Conservation (phyloP, 139 green algal species). For the Coelastrella sp. region DNA sequence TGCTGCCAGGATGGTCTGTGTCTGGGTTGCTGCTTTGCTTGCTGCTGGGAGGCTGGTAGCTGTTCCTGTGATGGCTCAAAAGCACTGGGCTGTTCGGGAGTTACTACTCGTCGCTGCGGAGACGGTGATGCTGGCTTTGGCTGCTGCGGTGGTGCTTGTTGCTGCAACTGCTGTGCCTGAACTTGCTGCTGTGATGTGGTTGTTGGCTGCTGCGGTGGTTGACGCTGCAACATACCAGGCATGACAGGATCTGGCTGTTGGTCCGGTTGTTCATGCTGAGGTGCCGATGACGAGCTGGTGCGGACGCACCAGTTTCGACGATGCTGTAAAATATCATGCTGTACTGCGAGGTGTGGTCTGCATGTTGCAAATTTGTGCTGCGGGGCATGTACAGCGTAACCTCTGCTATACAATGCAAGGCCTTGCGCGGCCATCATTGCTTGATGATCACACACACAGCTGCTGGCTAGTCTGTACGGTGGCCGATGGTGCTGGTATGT, state of each 20-base stretch:
- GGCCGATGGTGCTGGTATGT: background rate
- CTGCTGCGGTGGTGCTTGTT: background rate
- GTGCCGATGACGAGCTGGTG: background rate
- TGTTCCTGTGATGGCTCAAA: background rate
- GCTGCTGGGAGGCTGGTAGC: background rate
- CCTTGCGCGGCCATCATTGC: too few species aligned
- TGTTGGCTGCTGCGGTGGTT: background rate
- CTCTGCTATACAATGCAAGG: too few species aligned
- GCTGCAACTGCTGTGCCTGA: constrained; percentile 1
- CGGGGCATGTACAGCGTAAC: too few species aligned
- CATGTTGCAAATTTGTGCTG: too few species aligned
- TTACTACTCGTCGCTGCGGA: background rate
- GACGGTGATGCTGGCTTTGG: background rate
- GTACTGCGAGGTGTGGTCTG: background rate
- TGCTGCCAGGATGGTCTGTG: background rate
- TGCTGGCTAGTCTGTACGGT: background rate
- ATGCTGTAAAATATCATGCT: background rate
- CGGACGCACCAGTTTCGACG: background rate
- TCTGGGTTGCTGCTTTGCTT: background rate
- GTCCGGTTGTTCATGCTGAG: background rate
- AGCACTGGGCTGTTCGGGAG: background rate
- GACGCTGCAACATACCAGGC: too few species aligned
- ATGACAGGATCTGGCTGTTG: too few species aligned
- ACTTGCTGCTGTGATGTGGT: background rate
- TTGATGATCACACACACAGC: background rate